These are phyloP conservation scores for Abelmoschus esculentus DNA, from an alignment of 345 rosid species.

Conservation along the genomic window DNA sequence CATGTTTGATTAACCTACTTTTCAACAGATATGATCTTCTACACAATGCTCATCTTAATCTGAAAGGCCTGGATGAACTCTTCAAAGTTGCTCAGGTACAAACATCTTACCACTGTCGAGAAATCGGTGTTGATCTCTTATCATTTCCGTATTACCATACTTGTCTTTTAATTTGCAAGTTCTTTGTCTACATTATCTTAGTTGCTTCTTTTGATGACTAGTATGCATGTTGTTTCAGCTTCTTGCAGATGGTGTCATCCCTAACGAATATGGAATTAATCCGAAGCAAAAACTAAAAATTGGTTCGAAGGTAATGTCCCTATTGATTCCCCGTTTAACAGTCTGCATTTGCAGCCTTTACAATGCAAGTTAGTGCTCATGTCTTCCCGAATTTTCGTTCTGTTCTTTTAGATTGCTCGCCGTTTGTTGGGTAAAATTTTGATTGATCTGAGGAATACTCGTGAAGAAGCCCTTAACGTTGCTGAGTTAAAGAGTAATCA, in stretches of 20 bases:
- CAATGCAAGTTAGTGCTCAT: background rate
- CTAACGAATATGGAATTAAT: conserved; percentile 96
- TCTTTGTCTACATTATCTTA: background rate
- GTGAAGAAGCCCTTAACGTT: conserved; percentile 88
- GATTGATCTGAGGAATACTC: conserved; percentile 92
- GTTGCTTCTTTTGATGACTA: background rate
- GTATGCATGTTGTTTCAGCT: conserved; percentile 39
- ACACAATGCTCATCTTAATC: conserved; percentile 92
- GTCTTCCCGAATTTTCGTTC: background rate
- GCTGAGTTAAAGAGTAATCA: conserved; percentile 78
- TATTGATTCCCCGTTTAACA: background rate
- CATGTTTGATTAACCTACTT: background rate
- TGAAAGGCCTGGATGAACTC: conserved; percentile 79
- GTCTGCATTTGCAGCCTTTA: background rate
- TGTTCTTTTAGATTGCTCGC: conserved; percentile 59
- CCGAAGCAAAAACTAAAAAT: conserved; percentile 90
- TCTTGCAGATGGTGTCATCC: conserved; percentile 98
- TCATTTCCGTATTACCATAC: background rate
- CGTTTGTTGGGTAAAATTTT: conserved; percentile 90
- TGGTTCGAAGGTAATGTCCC: conserved; percentile 68
- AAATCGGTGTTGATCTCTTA: background rate
- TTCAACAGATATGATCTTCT: conserved; percentile 76
- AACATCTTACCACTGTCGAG: background rate
- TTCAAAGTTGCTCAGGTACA: conserved; percentile 92
- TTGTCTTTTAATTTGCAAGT: background rate